Conservation (phyloP, 2,329 filamentous ascomycete species). For the Cadophora sp. region DNA sequence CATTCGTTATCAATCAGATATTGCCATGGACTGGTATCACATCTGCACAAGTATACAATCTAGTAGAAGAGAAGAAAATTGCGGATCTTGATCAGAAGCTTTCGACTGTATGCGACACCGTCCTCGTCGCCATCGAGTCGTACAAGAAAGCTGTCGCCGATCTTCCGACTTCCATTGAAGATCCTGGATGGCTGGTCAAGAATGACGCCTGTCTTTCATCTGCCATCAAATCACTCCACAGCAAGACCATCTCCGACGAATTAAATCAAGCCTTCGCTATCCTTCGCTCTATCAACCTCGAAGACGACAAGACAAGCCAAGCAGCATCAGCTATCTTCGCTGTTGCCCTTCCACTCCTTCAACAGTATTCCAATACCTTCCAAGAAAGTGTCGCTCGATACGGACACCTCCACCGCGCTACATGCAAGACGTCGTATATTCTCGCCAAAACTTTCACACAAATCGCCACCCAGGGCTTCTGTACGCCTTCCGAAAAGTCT, state of each 20-base stretch:
- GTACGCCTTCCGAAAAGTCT: constrained; percentile 82
- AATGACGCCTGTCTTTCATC: constrained; percentile 39
- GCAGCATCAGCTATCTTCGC: constrained; percentile 64
- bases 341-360: constrained; percentile 72
- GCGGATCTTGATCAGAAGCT: constrained; percentile 62
- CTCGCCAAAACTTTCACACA: constrained; percentile 80
- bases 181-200: constrained; percentile 66
- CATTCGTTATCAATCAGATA: constrained; percentile 71
- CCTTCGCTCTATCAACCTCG: constrained; percentile 54
- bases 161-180: constrained; percentile 65
- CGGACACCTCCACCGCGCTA: constrained; percentile 70
- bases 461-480: constrained; percentile 87
- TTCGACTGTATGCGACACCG: constrained; percentile 72
- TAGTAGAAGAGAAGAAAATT: constrained; percentile 21
- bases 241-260: constrained; percentile 40
- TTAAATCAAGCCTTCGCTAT: constrained; percentile 53
- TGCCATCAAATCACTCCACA: constrained; percentile 41
- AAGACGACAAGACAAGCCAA: constrained; percentile 50
- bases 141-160: constrained; percentile 62
- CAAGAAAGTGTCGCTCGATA: constrained; percentile 64
- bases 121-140: constrained; percentile 81
- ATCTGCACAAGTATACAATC: constrained; percentile 26
- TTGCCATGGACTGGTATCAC: constrained; percentile 63
- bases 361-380: constrained; percentile 73
- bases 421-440: constrained; percentile 76